Base-by-base conservation (phyloP, 2,329 filamentous ascomycete genomes). In the Ophiocordyceps polyrhachis-furcata region DNA sequence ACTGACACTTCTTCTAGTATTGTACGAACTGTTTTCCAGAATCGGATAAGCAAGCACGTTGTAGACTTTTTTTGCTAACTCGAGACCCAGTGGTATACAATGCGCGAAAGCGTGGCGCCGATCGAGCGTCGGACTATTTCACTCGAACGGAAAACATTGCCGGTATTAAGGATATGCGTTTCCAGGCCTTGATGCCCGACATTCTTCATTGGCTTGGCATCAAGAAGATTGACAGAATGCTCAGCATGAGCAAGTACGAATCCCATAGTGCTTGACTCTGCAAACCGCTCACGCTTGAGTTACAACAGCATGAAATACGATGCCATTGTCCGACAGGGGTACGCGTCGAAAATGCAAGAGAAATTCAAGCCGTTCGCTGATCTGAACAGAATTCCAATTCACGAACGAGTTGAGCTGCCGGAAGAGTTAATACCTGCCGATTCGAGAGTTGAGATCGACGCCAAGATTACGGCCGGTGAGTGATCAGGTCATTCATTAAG, bases 181-280 rank as follows among this genome's bases (percentile, higher is more conserved):
- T 96, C 71, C 91, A 96, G 68, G 89, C 89, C 25, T 70, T 98
- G 45, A 96, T 96, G 91, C 89, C 91, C 31, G 87, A 94, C 60
- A 93, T 96, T 52, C 72, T 96, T 45, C 91, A 96, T 64, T 96
- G 91, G 91, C 75, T 98, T 28, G 91, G 91, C 49, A 95, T 98
- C 58, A 91, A 83, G 60, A 96, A 96, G 71, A 96, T 98, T 58
- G 91, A 98, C 62, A 75, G 88, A 48, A 98, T 96, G 91, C 69
- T 95, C 54, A 93, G 85, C 67, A 96, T 96, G 91, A 93, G 85
- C 64, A 93, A 96, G 80, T 83, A 58, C 35, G 21, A 31, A 25
- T 37, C 8, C 32, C 32, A n/a, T n/a, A 9, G 13, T n/a, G 41
- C 9, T 19, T 1, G 17, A 25, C 19, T 21, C 5, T 32, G 21